These are phyloP conservation scores for Lasiosphaeria ovina DNA, from an alignment of 495 filamentous ascomycete genomes.

Conservation along the genomic window DNA sequence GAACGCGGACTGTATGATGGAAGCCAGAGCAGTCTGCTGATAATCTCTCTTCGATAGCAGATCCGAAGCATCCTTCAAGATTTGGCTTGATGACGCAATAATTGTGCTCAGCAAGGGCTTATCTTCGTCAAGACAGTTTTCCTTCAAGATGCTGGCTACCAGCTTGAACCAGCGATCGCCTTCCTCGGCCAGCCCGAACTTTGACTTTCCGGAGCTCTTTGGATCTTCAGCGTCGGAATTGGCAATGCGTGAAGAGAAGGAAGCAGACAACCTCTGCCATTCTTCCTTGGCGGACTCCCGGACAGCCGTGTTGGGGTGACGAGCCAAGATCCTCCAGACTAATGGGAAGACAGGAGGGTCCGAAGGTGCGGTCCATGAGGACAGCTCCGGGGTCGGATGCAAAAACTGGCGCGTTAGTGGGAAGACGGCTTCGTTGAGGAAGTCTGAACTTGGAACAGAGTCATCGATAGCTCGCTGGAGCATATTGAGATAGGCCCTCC, in stretches of 20 bases:
- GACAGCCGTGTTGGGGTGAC: constrained; percentile 25
- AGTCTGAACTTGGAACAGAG: constrained; percentile 35
- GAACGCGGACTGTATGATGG: constrained; percentile 51
- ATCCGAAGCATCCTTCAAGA: constrained; percentile 35
- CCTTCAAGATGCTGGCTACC: constrained; percentile 41
- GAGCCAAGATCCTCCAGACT: constrained; percentile 27
- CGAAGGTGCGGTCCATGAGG: constrained; percentile 31
- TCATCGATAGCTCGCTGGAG: constrained; percentile 47
- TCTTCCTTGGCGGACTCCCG: constrained; percentile 18
- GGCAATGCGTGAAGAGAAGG: constrained; percentile 60
- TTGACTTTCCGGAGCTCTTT: constrained; percentile 67
- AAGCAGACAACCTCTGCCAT: constrained; percentile 56
- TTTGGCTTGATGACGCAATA: constrained; percentile 16
- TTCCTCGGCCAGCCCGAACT: constrained; percentile 60
- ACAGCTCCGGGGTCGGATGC: constrained; percentile 35
- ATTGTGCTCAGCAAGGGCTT: constrained; percentile 11
- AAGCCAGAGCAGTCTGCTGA: constrained; percentile 79
- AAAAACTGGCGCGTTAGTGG: constrained; percentile 41
- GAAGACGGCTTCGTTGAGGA: constrained; percentile 44
- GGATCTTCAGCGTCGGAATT: constrained; percentile 76
- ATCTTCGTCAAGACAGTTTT: not conserved
- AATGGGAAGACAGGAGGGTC: constrained; percentile 31
- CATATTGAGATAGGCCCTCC: constrained; percentile 67
- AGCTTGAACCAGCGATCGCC: constrained; percentile 62
- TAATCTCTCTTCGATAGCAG: constrained; percentile 59